Evolutionary conservation across 2,329 filamentous ascomycete species (phyloP), one percentile per base, ranked within the genome.

Genomic region (Tolypocladium paradoxum): DNA sequence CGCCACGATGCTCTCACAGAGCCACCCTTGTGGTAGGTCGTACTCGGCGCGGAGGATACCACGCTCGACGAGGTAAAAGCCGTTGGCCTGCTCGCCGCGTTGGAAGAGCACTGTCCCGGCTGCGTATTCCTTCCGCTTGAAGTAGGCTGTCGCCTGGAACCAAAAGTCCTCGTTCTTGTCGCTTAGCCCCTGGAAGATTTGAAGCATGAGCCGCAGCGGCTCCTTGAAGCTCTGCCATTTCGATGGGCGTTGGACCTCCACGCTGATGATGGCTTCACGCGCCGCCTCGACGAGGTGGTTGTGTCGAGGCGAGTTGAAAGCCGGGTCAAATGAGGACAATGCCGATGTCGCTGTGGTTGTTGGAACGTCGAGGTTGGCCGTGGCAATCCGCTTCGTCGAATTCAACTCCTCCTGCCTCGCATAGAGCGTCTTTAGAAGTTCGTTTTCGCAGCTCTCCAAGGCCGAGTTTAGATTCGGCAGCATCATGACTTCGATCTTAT

Each of bases 361-460:
- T 12, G 79, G 78, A 0, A 81, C 74, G 61, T 78, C 74, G 55
- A 81, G 68, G 55, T 68, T 77, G 14, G 68, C 68, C 1, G 73
- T 70, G 1, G 71, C 65, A 49, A 68, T 56, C 57, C 69, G 69
- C 61, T 73, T 70, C 63, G 70, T 69, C 66, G 68, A 68, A 64
- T 70, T 73, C 11, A 81, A 70, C 11, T 80, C 78, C 56, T 88
- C 84, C 60, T 85, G 85, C 58, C 79, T 82, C 37, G 78, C 79
- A 64, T 92, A 92, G 37, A 91, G 81, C 0, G 85, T 85, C 63
- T 88, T 90, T 45, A 99, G 78, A 6, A 96, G 81, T 62, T 95
- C 88, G 61, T 99, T 99, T 66, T 99, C 93, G 68, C 92, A 97
- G 58, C 84, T 88, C 65, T 99, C 93, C 1, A 99, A 76, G 0